A percentile compares a stretch with the other conserved stretches of the same genome.
phyloP scores from a whole-genome alignment of 495 filamentous ascomycete species.

The Aspergillus campestris region DNA sequence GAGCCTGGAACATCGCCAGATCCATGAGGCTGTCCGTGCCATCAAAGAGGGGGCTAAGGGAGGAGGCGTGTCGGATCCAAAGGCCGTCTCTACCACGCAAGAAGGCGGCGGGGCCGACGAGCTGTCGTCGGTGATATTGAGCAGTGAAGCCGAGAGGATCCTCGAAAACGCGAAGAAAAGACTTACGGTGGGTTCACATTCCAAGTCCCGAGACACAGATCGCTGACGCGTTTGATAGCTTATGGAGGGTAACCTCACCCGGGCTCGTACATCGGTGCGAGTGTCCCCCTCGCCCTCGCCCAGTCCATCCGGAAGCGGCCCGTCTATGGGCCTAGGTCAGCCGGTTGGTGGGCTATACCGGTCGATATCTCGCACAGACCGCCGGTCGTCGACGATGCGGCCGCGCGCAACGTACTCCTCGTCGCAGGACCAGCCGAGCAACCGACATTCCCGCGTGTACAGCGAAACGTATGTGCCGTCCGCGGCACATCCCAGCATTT shows the following conservation, averaged over 20 bases:
- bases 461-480: constrained; percentile 50
- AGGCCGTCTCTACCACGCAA: constrained; percentile 16
- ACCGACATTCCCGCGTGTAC: constrained; percentile 47
- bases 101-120: constrained; percentile 35
- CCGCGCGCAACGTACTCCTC: constrained; percentile 29
- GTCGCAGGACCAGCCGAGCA: constrained; percentile 28
- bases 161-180: constrained; percentile 84
- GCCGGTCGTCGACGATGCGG: constrained; percentile 26
- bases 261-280: constrained; percentile 66
- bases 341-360: constrained; percentile 34
- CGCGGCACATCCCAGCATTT: constrained; percentile 18
- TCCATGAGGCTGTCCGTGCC: constrained; percentile 3
- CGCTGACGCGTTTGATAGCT: constrained; percentile 43
- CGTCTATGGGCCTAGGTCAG: constrained; percentile 20
- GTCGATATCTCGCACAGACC: constrained; percentile 36
- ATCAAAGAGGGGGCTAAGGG: constrained; percentile 4
- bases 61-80: constrained; percentile 1
- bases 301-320: constrained; percentile 19
- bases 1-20: constrained; percentile 2
- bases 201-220: too few relatives aligned
- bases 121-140: constrained; percentile 65
- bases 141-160: constrained; percentile 77
- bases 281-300: constrained; percentile 49
- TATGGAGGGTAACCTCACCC: constrained; percentile 82
- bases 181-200: constrained; percentile 57